phyloP scores from a whole-genome alignment of 2,329 filamentous ascomycete species.

The Arthrinium puccinioides region DNA sequence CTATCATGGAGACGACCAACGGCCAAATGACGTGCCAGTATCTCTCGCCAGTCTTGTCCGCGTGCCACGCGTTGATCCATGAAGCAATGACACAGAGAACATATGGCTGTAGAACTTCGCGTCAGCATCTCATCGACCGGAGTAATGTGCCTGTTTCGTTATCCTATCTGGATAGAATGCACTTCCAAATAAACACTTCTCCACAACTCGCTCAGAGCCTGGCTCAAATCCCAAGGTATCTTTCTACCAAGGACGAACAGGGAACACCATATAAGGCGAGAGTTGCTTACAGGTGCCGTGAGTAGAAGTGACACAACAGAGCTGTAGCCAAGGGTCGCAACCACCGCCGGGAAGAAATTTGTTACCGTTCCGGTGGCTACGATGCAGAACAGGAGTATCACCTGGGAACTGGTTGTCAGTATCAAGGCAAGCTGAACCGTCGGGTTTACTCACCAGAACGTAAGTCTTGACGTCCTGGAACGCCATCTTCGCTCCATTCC shows the following conservation, averaged over 20 bases:
- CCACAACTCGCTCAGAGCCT: too few species aligned
- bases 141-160: background rate
- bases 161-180: too few species aligned
- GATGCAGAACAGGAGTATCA: conserved; percentile 51
- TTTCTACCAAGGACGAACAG: too few species aligned
- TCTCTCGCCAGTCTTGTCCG: conserved; percentile 63
- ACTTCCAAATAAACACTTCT: too few species aligned
- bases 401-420: conserved; percentile 27
- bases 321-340: conserved; percentile 58
- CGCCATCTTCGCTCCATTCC: conserved; percentile 46
- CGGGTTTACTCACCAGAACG: conserved; percentile 37
- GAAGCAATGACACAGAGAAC: conserved; percentile 55
- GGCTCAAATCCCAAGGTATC: too few species aligned
- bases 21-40: conserved; percentile 61
- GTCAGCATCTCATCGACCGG: too few species aligned
- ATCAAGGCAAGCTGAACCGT: too few species aligned
- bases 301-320: conserved; percentile 54
- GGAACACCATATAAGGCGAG: conserved; percentile 33
- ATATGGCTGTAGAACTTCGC: too few species aligned
- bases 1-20: conserved; percentile 51
- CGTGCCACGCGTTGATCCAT: conserved; percentile 61
- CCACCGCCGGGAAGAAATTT: conserved; percentile 66
- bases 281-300: too few species aligned
- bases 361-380: conserved; percentile 51
- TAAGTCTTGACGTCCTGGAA: conserved; percentile 54